Conservation (phyloP, 2,329 filamentous ascomycete species). For the Dryadomyces quercivorus region DNA sequence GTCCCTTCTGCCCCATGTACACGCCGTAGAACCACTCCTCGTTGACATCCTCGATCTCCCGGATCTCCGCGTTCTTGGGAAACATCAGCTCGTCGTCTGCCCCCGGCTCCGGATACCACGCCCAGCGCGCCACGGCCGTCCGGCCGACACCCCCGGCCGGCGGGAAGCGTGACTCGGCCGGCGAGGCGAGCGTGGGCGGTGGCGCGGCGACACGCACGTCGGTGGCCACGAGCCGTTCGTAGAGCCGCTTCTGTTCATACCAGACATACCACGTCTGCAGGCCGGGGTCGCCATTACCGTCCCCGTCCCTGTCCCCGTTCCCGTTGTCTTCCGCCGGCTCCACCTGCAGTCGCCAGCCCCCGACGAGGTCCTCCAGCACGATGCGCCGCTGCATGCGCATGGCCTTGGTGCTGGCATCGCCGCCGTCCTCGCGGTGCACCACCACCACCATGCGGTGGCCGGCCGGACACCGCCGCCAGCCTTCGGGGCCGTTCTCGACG, state of each 20-base stretch:
- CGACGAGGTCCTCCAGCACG: slow-evolving; percentile 62
- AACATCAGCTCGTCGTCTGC: slow-evolving; percentile 70
- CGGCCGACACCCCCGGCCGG: slow-evolving; percentile 64
- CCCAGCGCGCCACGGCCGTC: slow-evolving; percentile 55
- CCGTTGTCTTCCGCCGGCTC: slow-evolving; percentile 33
- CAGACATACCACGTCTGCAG: slow-evolving; percentile 13
- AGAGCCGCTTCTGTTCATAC: slow-evolving; percentile 22
- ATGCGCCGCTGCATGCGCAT: slow-evolving; percentile 55
- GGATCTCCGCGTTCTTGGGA: slow-evolving; percentile 69
- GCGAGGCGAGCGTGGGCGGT: slow-evolving; percentile 7
- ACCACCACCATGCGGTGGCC: slow-evolving; percentile 79
- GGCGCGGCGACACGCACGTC: slow-evolving; percentile 34
- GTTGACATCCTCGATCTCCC: slow-evolving; percentile 77
- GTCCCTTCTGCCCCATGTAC: slow-evolving; percentile 66
- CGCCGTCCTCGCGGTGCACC: slow-evolving; percentile 51
- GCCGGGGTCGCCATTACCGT: too few species aligned
- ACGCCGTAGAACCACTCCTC: slow-evolving; percentile 82
- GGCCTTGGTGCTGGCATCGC: slow-evolving; percentile 12
- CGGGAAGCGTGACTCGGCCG: slow-evolving; percentile 39
- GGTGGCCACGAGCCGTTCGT: slow-evolving; percentile 35
- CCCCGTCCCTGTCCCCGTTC: too few species aligned
- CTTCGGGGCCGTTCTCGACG: slow-evolving; percentile 61
- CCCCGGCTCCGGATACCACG: slow-evolving; percentile 58
- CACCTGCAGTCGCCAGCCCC: slow-evolving; percentile 57
- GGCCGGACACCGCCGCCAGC: slow-evolving; percentile 71